These are phyloP conservation scores for Cytospora piceae DNA, from an alignment of 2,329 filamentous ascomycete genomes.

Conservation along the genomic window DNA sequence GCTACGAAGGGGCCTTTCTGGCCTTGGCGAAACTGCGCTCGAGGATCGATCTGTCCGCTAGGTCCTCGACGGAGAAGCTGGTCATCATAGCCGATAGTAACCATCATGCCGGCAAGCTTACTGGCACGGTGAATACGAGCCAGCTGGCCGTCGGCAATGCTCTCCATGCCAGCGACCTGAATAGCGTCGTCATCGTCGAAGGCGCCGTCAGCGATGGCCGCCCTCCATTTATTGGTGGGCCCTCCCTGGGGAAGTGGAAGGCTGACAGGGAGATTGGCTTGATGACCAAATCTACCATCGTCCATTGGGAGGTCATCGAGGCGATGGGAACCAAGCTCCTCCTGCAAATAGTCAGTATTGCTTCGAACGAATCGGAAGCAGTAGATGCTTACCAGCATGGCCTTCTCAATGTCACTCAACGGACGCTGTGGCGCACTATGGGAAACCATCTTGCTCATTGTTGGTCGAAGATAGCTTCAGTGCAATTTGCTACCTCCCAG, in stretches of 20 bases:
- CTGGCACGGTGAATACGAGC: constrained; percentile 32
- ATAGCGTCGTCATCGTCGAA: constrained; percentile 40
- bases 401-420: constrained; percentile 14
- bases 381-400: constrained; percentile 12
- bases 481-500: not conserved
- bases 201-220: constrained; percentile 32
- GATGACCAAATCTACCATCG: constrained; percentile 20
- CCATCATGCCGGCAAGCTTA: not conserved
- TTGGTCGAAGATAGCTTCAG: not conserved
- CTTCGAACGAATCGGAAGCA: not conserved
- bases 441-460: not conserved
- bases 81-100: constrained; percentile 1
- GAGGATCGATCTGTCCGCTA: constrained; percentile 8
- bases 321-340: constrained; percentile 38
- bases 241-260: not conserved
- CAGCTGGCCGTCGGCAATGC: constrained; percentile 36
- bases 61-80: not conserved
- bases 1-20: not conserved
- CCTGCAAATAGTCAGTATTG: constrained; percentile 30
- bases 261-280: not conserved
- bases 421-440: not conserved
- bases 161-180: constrained; percentile 35
- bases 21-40: not conserved
- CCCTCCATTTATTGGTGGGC: constrained; percentile 11
- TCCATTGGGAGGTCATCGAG: constrained; percentile 35